A percentile compares a stretch with the other conserved stretches of the same genome.
phyloP scores from a whole-genome alignment of 768 basidiomycete genomes.

The Clavulina sp. region DNA sequence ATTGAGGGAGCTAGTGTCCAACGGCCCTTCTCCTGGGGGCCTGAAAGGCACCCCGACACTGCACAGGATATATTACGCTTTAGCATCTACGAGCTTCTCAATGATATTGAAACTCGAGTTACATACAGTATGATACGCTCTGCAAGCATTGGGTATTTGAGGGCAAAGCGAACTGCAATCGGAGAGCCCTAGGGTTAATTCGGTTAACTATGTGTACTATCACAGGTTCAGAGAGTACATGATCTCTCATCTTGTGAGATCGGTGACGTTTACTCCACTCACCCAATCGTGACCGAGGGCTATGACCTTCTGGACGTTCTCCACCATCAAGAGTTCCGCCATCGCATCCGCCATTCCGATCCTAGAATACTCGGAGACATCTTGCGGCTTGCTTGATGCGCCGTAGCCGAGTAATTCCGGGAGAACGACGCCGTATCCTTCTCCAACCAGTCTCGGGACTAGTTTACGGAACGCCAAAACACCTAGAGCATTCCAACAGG shows the following conservation, averaged over 20 bases:
- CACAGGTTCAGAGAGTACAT: neutral
- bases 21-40: neutral
- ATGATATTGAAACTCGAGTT: too few relatives aligned
- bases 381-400: conserved; percentile 40
- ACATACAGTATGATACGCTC: neutral
- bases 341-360: conserved; percentile 45
- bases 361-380: conserved; percentile 36
- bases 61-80: neutral
- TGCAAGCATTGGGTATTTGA: neutral
- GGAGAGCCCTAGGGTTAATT: too few relatives aligned
- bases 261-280: conserved; percentile 4
- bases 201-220: too few relatives aligned
- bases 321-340: conserved; percentile 38
- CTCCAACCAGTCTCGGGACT: conserved; percentile 1
- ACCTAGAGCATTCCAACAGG: neutral
- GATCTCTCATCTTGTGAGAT: neutral
- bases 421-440: conserved; percentile 45
- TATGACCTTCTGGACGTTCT: conserved; percentile 19
- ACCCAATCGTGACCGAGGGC: conserved; percentile 72
- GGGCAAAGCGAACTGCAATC: neutral
- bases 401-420: conserved; percentile 41
- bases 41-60: neutral
- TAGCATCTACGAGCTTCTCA: too few relatives aligned
- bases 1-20: neutral
- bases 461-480: neutral